Evolutionary conservation across 2,329 filamentous ascomycete genomes (phyloP).

Genomic region (Beauveria medogensis): DNA sequence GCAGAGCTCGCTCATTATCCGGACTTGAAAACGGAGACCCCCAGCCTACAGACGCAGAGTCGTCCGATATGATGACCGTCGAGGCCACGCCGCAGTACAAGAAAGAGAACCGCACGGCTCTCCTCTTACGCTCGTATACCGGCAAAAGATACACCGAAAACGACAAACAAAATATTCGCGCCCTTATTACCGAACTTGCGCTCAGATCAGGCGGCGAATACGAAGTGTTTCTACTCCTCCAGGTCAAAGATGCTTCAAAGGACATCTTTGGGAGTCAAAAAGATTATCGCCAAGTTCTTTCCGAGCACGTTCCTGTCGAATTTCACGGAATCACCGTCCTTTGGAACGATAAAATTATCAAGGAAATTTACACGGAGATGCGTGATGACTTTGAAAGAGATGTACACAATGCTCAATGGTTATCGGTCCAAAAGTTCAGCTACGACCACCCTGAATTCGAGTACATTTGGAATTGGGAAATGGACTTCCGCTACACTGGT

Average conservation of each 20-base stretch:
- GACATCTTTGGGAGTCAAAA: constrained; percentile 52
- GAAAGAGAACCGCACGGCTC: constrained; percentile 53
- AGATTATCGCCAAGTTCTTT: constrained; percentile 52
- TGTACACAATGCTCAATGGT: constrained; percentile 57
- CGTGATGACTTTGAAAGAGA: constrained; percentile 49
- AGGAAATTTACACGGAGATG: constrained; percentile 67
- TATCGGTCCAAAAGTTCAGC: constrained; percentile 68
- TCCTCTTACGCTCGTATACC: constrained; percentile 69
- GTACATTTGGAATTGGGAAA: constrained; percentile 82
- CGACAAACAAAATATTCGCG: constrained; percentile 69
- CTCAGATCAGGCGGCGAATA: constrained; percentile 74
- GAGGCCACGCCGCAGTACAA: constrained; percentile 17
- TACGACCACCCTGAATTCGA: constrained; percentile 72
- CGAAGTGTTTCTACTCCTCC: constrained; percentile 70
- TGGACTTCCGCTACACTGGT: constrained; percentile 70
- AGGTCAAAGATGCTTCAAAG: constrained; percentile 58
- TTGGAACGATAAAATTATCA: constrained; percentile 68
- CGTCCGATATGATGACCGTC: background rate
- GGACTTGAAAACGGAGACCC: background rate
- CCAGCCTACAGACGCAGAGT: background rate
- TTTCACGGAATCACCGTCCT: constrained; percentile 63
- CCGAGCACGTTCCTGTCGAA: constrained; percentile 58
- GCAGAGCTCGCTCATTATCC: background rate
- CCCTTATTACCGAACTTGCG: constrained; percentile 69
- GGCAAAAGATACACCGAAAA: constrained; percentile 70